Evolutionary conservation across 1,284 basidiomycete species (phyloP).

Genomic region (Moesziomyces parantarcticus): DNA sequence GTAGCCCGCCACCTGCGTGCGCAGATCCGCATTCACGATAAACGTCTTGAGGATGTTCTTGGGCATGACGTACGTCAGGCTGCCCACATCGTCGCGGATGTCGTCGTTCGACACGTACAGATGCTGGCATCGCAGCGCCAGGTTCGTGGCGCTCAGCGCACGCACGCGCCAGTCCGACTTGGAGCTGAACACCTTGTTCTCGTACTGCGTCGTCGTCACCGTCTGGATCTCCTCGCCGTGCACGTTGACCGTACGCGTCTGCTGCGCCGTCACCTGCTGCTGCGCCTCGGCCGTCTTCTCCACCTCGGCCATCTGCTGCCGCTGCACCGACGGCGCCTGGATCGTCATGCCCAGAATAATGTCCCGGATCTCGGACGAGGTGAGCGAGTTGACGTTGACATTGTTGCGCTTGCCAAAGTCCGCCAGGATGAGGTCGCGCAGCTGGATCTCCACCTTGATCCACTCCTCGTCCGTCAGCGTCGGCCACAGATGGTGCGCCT

Average conservation of each 20-base stretch:
- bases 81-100: conserved; percentile 94
- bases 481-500: conserved; percentile 98
- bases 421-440: conserved; percentile 73
- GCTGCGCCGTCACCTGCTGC: conserved; percentile 92
- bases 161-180: conserved; percentile 99
- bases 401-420: conserved; percentile 99
- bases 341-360: conserved; percentile 80
- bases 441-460: conserved; percentile 99
- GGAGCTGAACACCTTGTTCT: conserved; percentile 95
- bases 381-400: conserved; percentile 97
- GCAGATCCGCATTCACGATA: conserved; percentile 90
- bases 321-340: conserved; percentile 81
- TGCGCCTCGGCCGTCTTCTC: conserved; percentile 93
- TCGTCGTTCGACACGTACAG: conserved; percentile 99
- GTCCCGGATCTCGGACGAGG: conserved; percentile 85
- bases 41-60: conserved; percentile 97
- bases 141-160: conserved; percentile 93
- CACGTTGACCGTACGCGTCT: conserved; percentile 96
- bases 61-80: conserved; percentile 93
- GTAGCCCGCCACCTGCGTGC: conserved; percentile 94
- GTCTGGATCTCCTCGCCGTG: conserved; percentile 97
- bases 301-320: conserved; percentile 99
- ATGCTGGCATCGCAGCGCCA: conserved; percentile 94
- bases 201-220: conserved; percentile 97
- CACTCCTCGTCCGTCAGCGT: conserved; percentile 94